Conservation (phyloP, 75 land plant species). For the Picea sitchensis region DNA sequence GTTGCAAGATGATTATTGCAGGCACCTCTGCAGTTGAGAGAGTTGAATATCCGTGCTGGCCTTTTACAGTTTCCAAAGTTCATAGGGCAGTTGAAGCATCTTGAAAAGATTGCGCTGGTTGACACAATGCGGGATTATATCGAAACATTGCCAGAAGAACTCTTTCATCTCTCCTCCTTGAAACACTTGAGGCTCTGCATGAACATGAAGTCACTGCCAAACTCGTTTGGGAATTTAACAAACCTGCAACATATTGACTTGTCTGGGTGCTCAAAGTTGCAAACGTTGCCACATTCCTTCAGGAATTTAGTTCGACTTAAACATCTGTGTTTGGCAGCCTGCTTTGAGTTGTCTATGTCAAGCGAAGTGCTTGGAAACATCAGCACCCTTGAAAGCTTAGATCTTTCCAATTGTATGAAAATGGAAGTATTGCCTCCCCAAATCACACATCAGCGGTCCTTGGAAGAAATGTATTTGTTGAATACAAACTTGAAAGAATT, state of each 20-base stretch:
- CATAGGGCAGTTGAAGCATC: no score
- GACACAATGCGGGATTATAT: background rate
- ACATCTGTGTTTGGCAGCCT: background rate
- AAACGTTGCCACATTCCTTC: background rate
- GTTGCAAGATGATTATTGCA: no score
- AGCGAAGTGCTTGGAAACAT: background rate
- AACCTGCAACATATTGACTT: background rate
- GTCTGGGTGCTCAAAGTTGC: background rate
- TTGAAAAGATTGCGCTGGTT: no score
- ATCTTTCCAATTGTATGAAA: background rate
- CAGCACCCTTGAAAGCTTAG: background rate
- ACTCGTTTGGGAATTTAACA: background rate
- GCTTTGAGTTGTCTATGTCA: background rate
- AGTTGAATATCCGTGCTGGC: no score
- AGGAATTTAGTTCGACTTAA: background rate
- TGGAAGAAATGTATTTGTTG: no score
- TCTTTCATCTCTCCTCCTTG: background rate
- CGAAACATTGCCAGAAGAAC: background rate
- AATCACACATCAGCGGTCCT: background rate
- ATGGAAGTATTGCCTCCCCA: background rate
- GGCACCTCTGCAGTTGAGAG: no score
- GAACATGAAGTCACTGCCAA: background rate
- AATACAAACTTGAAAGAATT: no score
- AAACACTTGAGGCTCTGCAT: background rate
- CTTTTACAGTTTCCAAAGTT: no score